These are phyloP conservation scores for Suillus occidentalis DNA, from an alignment of 768 basidiomycete species.

Conservation along the genomic window DNA sequence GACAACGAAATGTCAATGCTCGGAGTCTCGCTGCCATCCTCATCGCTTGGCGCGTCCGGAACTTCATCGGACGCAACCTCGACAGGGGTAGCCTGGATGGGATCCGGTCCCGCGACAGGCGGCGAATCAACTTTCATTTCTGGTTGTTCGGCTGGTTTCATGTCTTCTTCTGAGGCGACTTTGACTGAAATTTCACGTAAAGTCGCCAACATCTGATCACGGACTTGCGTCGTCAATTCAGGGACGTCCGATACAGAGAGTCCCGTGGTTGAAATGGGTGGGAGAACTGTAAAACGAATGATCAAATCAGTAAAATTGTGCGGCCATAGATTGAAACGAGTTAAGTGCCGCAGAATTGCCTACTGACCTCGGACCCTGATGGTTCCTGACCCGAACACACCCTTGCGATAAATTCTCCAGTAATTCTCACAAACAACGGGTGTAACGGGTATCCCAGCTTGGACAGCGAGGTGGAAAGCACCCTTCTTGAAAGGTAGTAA, in stretches of 20 bases:
- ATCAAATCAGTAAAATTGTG: conserved; percentile 12
- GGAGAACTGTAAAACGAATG: conserved; percentile 63
- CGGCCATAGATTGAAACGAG: not conserved
- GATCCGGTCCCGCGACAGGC: conserved; percentile 11
- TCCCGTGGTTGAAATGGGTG: conserved; percentile 77
- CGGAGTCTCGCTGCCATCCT: conserved; percentile 25
- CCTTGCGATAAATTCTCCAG: conserved; percentile 78
- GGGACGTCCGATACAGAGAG: conserved; percentile 70
- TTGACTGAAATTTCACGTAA: conserved; percentile 75
- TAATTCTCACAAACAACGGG: conserved; percentile 96
- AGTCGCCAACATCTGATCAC: conserved; percentile 75
- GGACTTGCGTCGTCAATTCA: conserved; percentile 63
- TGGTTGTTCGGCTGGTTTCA: conserved; percentile 14
- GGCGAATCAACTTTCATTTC: conserved; percentile 25
- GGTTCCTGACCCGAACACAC: conserved; percentile 71
- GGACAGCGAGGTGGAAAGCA: conserved; percentile 93
- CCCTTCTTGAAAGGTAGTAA: conserved; percentile 96
- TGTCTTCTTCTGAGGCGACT: conserved; percentile 32
- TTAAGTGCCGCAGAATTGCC: not conserved
- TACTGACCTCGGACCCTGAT: conserved; percentile 73
- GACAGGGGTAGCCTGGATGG: conserved; percentile 13
- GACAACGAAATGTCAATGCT: conserved; percentile 25
- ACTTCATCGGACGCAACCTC: conserved; percentile 33
- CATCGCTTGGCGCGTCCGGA: conserved; percentile 22
- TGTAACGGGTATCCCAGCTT: conserved; percentile 86